A percentile compares a stretch with the other conserved stretches of the same genome.
These are phyloP conservation scores for Phaeomoniella chlamydospora DNA, from an alignment of 2,329 filamentous ascomycete species.

Conservation along the genomic window DNA sequence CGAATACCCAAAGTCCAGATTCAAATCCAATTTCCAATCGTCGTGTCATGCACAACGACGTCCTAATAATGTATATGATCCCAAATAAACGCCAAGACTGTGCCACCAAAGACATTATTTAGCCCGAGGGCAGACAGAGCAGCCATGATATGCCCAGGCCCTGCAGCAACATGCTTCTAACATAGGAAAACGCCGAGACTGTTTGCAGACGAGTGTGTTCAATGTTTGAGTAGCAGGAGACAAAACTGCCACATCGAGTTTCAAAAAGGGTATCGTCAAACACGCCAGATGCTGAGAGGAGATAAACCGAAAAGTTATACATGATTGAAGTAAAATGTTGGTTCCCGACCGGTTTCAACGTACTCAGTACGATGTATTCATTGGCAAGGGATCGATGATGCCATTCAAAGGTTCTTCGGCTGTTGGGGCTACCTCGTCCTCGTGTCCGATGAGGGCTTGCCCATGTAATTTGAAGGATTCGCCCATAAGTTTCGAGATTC, in stretches of 20 bases:
- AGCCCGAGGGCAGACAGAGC: no score
- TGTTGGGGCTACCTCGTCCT: conserved; percentile 48
- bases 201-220: neutral
- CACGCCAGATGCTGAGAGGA: neutral
- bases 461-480: conserved; percentile 96
- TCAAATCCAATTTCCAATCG: no score
- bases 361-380: neutral
- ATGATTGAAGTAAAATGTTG: neutral
- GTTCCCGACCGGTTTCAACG: neutral
- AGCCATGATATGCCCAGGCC: neutral
- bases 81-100: no score
- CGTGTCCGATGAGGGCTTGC: conserved; percentile 86
- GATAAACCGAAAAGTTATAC: neutral
- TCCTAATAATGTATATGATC: no score
- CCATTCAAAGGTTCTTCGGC: neutral
- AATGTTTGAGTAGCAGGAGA: no score
- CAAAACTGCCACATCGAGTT: no score
- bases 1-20: no score
- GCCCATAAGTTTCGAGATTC: conserved; percentile 69
- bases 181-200: neutral
- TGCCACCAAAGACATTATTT: no score
- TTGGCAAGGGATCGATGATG: neutral
- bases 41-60: no score
- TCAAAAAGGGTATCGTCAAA: neutral
- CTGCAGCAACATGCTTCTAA: neutral